These are phyloP conservation scores for Durusdinium trenchii DNA, from an alignment of 73 alveolate species.

Conservation along the genomic window DNA sequence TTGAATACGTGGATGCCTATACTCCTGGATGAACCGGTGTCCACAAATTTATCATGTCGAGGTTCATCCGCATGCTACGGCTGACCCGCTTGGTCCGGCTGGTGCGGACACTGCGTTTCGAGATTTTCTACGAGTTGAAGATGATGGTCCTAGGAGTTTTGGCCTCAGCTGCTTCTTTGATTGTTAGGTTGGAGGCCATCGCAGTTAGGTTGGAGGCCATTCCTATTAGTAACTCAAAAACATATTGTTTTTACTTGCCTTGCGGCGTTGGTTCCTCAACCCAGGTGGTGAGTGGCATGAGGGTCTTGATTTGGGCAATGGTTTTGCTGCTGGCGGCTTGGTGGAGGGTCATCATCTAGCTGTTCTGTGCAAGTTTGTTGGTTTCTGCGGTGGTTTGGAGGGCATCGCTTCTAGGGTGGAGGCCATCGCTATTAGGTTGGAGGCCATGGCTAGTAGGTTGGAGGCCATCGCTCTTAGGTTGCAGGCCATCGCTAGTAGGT, in stretches of 20 bases:
- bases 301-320: constrained; percentile 83
- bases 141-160: constrained; percentile 64
- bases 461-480: too few relatives aligned
- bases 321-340: constrained; percentile 40
- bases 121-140: constrained; percentile 81
- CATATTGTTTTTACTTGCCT: too few relatives aligned
- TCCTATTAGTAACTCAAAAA: too few relatives aligned
- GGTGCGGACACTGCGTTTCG: constrained; percentile 88
- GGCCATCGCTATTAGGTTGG: too few relatives aligned
- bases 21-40: neutral
- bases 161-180: neutral
- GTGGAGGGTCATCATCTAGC: neutral
- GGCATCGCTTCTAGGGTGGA: too few relatives aligned
- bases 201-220: too few relatives aligned
- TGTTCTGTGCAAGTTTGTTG: neutral
- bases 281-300: constrained; percentile 70
- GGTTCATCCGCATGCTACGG: constrained; percentile 90
- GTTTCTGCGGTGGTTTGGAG: neutral
- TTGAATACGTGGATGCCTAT: neutral
- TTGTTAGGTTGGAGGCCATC: neutral
- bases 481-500: too few relatives aligned
- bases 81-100: constrained; percentile 59
- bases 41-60: neutral
- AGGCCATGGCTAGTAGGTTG: too few relatives aligned
- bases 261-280: neutral